phyloP scores from a whole-genome alignment of 495 filamentous ascomycete genomes.

The Viridothelium virens region DNA sequence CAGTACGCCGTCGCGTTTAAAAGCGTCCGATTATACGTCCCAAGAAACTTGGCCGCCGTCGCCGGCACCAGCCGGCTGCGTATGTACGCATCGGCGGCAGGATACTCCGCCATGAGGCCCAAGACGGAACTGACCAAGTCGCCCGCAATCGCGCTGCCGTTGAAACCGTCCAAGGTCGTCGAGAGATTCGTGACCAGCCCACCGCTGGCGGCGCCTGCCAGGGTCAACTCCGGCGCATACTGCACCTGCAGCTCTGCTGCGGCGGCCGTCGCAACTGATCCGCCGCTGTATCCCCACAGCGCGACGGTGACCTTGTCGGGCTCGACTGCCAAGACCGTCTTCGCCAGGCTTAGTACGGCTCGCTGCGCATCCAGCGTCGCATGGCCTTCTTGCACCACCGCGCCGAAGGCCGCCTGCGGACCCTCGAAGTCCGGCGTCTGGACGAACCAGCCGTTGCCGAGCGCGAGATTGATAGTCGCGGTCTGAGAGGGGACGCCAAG shows the following conservation, averaged over 20 bases:
- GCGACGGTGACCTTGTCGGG: background rate
- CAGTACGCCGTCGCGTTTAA: constrained; percentile 27
- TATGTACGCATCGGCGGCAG: constrained; percentile 18
- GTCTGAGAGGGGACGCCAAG: background rate
- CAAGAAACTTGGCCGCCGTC: constrained; percentile 30
- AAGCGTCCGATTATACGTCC: constrained; percentile 26
- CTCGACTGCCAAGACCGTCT: background rate
- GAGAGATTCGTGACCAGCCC: constrained; percentile 38
- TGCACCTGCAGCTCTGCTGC: constrained; percentile 45
- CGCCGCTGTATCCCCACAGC: constrained; percentile 54
- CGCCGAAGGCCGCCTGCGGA: constrained; percentile 37
- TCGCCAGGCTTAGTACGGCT: constrained; percentile 26
- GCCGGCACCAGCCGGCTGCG: constrained; percentile 21
- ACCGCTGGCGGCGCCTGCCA: constrained; percentile 45
- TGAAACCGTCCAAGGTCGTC: constrained; percentile 24
- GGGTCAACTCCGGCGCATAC: constrained; percentile 49
- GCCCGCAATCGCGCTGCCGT: constrained; percentile 18
- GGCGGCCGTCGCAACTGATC: constrained; percentile 46
- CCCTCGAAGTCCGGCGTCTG: constrained; percentile 45
- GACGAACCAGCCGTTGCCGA: constrained; percentile 42
- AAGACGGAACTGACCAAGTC: constrained; percentile 18
- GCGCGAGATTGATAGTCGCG: constrained; percentile 28
- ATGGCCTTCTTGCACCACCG: constrained; percentile 39
- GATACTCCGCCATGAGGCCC: constrained; percentile 18
- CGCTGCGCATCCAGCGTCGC: constrained; percentile 43